Conservation (phyloP, 805 yeast species). For the Candida taoyuanica region DNA sequence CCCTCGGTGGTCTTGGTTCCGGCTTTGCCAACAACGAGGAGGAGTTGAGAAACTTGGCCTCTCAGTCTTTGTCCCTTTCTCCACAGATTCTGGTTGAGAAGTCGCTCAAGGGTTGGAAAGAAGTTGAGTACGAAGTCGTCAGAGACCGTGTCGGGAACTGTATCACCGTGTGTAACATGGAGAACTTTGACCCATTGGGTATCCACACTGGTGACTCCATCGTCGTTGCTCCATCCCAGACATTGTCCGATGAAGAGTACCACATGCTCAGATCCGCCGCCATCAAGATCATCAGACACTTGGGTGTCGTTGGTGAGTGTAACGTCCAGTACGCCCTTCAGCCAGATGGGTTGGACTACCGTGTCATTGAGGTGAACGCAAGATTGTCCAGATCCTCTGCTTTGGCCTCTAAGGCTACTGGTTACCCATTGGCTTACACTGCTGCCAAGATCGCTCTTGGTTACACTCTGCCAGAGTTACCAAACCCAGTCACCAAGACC, state of each 20-base stretch:
- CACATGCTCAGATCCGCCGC: constrained; percentile 98
- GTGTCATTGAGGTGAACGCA: constrained; percentile 97
- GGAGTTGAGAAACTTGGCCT: constrained; percentile 81
- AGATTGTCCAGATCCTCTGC: constrained; percentile 97
- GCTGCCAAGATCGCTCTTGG: constrained; percentile 97
- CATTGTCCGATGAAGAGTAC: constrained; percentile 93
- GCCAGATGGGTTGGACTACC: constrained; percentile 91
- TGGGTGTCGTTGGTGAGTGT: constrained; percentile 99
- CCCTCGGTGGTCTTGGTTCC: constrained; percentile 96
- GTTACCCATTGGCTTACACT: constrained; percentile 96
- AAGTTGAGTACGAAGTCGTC: constrained; percentile 97
- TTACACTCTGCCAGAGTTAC: constrained; percentile 89
- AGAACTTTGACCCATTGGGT: constrained; percentile 96
- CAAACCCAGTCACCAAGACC: constrained; percentile 93
- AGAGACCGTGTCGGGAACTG: constrained; percentile 96
- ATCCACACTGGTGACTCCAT: constrained; percentile 99
- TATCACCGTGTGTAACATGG: constrained; percentile 99
- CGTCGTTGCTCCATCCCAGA: constrained; percentile 98
- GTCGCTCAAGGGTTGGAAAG: constrained; percentile 98
- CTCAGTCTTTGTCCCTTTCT: constrained; percentile 83
- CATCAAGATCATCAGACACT: constrained; percentile 92
- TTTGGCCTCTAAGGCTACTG: constrained; percentile 96
- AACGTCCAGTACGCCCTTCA: constrained; percentile 95
- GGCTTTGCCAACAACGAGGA: constrained; percentile 86
- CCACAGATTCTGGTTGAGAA: constrained; percentile 96